These are phyloP conservation scores for Tulasnella calospora DNA, from an alignment of 768 basidiomycete genomes.

Conservation along the genomic window DNA sequence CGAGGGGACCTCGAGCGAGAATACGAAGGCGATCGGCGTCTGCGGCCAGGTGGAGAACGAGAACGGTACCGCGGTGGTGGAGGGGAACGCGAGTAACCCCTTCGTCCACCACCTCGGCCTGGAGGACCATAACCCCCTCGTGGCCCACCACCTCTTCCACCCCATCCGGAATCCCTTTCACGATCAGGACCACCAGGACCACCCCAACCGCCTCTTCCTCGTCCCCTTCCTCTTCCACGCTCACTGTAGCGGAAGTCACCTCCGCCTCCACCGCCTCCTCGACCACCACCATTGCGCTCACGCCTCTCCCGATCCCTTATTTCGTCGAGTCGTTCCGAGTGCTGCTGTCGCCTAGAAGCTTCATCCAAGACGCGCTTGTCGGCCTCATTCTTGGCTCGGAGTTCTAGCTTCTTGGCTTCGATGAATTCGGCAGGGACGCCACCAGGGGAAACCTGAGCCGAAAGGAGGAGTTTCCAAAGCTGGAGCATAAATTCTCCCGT, in stretches of 20 bases:
- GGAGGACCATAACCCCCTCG: slow-evolving; percentile 23
- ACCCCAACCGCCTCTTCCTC: slow-evolving; percentile 38
- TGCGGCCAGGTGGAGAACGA: slow-evolving; percentile 20
- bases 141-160: not conserved
- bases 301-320: slow-evolving; percentile 52
- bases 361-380: slow-evolving; percentile 49
- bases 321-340: slow-evolving; percentile 59
- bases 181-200: slow-evolving; percentile 31
- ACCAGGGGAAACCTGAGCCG: slow-evolving; percentile 82
- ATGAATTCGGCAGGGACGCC: slow-evolving; percentile 88
- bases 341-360: slow-evolving; percentile 58
- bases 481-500: slow-evolving; percentile 82
- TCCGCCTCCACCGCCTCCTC: slow-evolving; percentile 47
- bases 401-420: slow-evolving; percentile 87
- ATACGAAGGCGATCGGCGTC: slow-evolving; percentile 42
- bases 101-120: slow-evolving; percentile 24
- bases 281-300: slow-evolving; percentile 40
- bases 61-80: slow-evolving; percentile 12
- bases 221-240: slow-evolving; percentile 47
- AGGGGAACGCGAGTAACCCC: slow-evolving; percentile 24
- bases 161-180: not conserved
- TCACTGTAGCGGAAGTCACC: slow-evolving; percentile 46
- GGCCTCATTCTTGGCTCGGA: slow-evolving; percentile 48
- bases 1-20: slow-evolving; percentile 45
- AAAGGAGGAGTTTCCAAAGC: slow-evolving; percentile 87